These are phyloP conservation scores for Paradendryphiella salina DNA, from an alignment of 2,329 filamentous ascomycete species.

Conservation along the genomic window DNA sequence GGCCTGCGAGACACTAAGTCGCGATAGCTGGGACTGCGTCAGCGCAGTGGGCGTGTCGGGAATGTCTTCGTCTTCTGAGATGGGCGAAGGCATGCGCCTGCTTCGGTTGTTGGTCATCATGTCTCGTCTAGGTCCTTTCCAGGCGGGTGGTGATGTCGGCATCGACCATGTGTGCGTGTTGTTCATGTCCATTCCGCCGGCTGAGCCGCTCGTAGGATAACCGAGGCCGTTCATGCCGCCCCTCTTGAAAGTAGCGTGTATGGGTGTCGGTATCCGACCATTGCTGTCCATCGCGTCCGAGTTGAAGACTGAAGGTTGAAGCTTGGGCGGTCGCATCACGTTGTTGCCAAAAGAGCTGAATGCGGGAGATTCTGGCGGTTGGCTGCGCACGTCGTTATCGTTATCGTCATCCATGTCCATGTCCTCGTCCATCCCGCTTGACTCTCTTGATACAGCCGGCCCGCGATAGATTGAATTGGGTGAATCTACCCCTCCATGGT, in stretches of 20 bases:
- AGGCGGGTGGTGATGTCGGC: constrained; percentile 25
- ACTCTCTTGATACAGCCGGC: constrained; percentile 28
- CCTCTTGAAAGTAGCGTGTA: constrained; percentile 44
- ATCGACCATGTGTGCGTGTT: constrained; percentile 18
- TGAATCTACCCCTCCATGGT: constrained; percentile 31
- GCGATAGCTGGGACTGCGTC: constrained; percentile 45
- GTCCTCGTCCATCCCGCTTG: constrained; percentile 33
- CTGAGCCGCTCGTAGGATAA: constrained; percentile 37
- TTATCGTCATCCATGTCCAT: constrained; percentile 47
- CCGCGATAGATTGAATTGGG: constrained; percentile 32
- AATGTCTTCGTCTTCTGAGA: constrained; percentile 47
- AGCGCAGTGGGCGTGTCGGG: constrained; percentile 44
- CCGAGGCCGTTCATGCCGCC: constrained; percentile 33
- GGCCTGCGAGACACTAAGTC: constrained; percentile 42
- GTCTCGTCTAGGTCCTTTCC: constrained; percentile 27
- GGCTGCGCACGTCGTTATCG: constrained; percentile 35
- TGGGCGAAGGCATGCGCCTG: constrained; percentile 47
- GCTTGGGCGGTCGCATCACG: constrained; percentile 42
- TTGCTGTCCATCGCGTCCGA: constrained; percentile 24
- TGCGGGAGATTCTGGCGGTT: constrained; percentile 43
- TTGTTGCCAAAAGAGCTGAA: constrained; percentile 25
- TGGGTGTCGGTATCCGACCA: constrained; percentile 47
- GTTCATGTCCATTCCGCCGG: constrained; percentile 26
- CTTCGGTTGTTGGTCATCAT: constrained; percentile 26
- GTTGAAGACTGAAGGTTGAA: constrained; percentile 37